Base-by-base conservation (phyloP, 75 land plant genomes). In the Picea sitchensis region DNA sequence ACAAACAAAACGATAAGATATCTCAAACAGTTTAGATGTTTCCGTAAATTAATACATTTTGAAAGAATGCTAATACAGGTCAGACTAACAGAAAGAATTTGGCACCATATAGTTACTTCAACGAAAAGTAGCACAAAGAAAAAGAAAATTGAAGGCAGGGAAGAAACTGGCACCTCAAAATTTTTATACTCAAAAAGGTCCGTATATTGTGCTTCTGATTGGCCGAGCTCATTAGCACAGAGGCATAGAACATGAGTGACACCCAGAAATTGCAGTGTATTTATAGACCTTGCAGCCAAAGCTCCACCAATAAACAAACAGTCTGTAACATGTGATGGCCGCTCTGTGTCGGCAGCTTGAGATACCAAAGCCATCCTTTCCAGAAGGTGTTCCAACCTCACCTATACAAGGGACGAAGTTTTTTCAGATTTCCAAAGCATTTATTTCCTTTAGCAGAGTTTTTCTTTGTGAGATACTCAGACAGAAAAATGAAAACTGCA, bases 241-340 rank as follows among this genome's bases (percentile, higher is more conserved):
- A 87, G 83, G 21, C 87, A 87, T 38, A 87, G 58, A 20, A 84
- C 67, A 75, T 87, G 87, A 32, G 87, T 87, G 20, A 86, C 77
- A 13, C 87, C 87, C 34, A 87, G 2, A 65, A 69, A 80, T 58
- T 81, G 79, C 44, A 87, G 71, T 14, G 83, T 81, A 78, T 80
- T 61, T 14, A 84, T 56, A 73, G 86, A 76, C 58, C 78, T 87
- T 26, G 87, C 87, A 67, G 87, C 80, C 71, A 87, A 38, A 38
- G 83, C 80, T 51, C 83, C 83, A 23, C 87, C 81, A 54, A 87
- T 80, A 17, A 58, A 84, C 60, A 87, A 71, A 59, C 32, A 32
- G 23, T 82, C 56, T 51, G 56, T 51, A 56, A 86, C 82, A 76
- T 85, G 81, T 7, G 87, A 86, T 15, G 87, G 87, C 59, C 82